Evolutionary conservation across 1,284 basidiomycete species (phyloP).

Genomic region (Athelia sp.): DNA sequence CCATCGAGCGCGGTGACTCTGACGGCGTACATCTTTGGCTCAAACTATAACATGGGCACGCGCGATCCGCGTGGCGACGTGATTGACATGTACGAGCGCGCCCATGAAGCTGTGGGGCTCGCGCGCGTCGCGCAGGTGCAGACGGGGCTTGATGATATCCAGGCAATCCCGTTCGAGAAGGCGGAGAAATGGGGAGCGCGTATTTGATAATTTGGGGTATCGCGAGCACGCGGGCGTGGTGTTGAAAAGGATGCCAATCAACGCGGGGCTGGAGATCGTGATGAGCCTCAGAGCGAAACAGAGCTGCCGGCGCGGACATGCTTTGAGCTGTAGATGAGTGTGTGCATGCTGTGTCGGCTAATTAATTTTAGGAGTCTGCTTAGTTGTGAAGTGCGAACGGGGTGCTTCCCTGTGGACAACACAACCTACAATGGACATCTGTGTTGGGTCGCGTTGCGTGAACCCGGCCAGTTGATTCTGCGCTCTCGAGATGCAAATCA

Average conservation of each 20-base stretch:
- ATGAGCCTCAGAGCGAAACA: constrained; percentile 45
- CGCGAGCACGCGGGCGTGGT: constrained; percentile 52
- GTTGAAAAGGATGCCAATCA: constrained; percentile 47
- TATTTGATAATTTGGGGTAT: constrained; percentile 54
- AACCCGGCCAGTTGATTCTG: no score
- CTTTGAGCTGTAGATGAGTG: constrained; percentile 35
- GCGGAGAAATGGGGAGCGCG: constrained; percentile 35
- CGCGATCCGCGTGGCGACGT: constrained; percentile 50
- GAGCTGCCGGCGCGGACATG: constrained; percentile 45
- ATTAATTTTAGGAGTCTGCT: no score
- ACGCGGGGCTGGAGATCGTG: constrained; percentile 44
- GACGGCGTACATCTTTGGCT: constrained; percentile 55
- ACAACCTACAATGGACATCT: no score
- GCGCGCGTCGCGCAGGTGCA: constrained; percentile 44
- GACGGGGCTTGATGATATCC: constrained; percentile 57
- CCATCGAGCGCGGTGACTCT: constrained; percentile 41
- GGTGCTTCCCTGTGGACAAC: no score
- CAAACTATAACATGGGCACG: constrained; percentile 57
- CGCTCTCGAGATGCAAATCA: no score
- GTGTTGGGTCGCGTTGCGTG: no score
- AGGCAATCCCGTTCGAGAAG: constrained; percentile 56
- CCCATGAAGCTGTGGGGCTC: constrained; percentile 24
- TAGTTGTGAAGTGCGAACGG: no score
- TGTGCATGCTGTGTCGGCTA: no score
- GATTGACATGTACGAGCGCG: constrained; percentile 55